Percentiles rank a stretch among this genome's conserved stretches.
phyloP scores from a whole-genome alignment of 2,329 filamentous ascomycete species.

The Teratosphaeria pseudoeucalypti region DNA sequence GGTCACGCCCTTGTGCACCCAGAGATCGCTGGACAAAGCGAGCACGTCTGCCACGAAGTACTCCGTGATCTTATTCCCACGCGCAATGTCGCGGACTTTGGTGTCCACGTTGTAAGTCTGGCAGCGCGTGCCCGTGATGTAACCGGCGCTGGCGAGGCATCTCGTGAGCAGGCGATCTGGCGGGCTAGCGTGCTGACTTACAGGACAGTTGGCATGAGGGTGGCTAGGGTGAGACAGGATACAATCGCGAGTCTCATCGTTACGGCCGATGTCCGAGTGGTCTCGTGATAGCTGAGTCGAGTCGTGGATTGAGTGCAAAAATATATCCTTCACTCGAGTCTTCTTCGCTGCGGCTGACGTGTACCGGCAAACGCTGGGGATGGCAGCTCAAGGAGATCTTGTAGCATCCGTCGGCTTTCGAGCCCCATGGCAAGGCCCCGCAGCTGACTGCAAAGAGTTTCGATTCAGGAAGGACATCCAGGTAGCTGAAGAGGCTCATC shows the following conservation, averaged over 20 bases:
- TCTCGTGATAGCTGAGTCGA: neutral
- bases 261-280: neutral
- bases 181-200: neutral
- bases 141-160: neutral
- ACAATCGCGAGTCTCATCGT: neutral
- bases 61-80: neutral
- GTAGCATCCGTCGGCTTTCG: neutral
- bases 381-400: neutral
- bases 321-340: neutral
- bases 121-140: neutral
- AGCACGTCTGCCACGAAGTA: neutral
- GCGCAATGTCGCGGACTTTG: neutral
- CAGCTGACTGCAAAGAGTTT: neutral
- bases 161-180: neutral
- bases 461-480: neutral
- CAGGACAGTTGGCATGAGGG: neutral
- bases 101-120: neutral
- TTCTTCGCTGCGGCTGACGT: neutral
- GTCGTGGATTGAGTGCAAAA: neutral
- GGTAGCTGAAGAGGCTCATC: neutral
- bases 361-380: neutral
- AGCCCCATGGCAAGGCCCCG: neutral
- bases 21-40: neutral
- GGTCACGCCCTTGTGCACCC: neutral
- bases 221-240: neutral